These are phyloP conservation scores for Blastobotrys terrestris DNA, from an alignment of 805 yeast species.

Conservation along the genomic window DNA sequence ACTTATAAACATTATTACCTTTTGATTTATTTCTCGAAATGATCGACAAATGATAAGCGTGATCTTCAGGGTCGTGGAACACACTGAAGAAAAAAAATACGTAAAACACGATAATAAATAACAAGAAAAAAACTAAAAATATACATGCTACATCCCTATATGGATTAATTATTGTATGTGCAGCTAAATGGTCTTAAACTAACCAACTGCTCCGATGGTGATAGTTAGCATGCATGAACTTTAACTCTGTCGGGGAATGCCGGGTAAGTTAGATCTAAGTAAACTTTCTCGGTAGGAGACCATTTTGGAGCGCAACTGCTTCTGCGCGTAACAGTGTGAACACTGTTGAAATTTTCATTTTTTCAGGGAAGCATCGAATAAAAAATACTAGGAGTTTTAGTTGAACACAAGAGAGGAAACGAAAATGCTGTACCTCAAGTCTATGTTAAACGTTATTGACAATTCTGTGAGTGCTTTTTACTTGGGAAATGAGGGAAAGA, in stretches of 20 bases:
- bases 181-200: background rate
- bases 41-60: background rate
- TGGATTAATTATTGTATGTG: background rate
- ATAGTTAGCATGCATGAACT: no score
- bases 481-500: background rate
- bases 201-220: no score
- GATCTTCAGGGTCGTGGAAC: background rate
- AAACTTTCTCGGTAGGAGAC: no score
- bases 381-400: background rate
- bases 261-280: no score
- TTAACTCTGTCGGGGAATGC: background rate
- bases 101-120: background rate
- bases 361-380: background rate
- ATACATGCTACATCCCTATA: background rate
- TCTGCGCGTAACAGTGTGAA: background rate
- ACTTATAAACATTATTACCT: background rate
- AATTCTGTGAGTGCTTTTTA: slow-evolving; percentile 51
- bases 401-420: background rate
- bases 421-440: slow-evolving; percentile 79
- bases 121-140: background rate
- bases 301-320: background rate
- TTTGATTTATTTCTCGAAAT: no score
- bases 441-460: slow-evolving; percentile 85
- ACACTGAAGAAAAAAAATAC: background rate
- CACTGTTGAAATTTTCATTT: background rate